A percentile compares a stretch with the other conserved stretches of the same genome.
Evolutionary conservation across 2,329 filamentous ascomycete species (phyloP).

Genomic region (Orbilia ellipsospora): DNA sequence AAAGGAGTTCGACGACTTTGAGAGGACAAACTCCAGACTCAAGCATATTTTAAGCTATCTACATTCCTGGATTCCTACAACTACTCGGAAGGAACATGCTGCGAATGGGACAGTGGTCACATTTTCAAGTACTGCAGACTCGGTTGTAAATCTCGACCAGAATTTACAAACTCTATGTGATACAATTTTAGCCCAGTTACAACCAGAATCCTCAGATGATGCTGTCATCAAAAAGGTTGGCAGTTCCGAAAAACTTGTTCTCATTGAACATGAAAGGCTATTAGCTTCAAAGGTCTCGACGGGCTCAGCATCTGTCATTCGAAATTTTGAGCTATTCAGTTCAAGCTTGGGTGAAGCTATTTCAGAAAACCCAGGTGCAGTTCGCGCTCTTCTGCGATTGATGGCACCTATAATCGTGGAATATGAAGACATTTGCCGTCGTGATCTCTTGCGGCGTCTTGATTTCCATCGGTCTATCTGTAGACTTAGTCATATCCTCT

Average conservation of each 20-base stretch:
- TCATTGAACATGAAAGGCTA: conserved; percentile 36
- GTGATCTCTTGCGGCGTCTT: conserved; percentile 70
- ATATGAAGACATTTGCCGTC: conserved; percentile 73
- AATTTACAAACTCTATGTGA: conserved; percentile 35
- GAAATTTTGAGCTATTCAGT: conserved; percentile 17
- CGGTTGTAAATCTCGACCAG: conserved; percentile 7
- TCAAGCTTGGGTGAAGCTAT: conserved; percentile 14
- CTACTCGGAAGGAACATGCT: neutral
- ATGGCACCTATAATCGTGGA: conserved; percentile 78
- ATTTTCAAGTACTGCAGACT: neutral
- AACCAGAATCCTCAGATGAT: conserved; percentile 19
- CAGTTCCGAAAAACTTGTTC: conserved; percentile 24
- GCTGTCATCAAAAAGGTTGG: conserved; percentile 22
- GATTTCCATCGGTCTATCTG: conserved; percentile 76
- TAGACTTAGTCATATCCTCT: conserved; percentile 79
- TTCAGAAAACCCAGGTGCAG: conserved; percentile 7
- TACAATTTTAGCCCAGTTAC: conserved; percentile 36
- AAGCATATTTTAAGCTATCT: conserved; percentile 41
- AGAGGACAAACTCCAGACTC: conserved; percentile 11
- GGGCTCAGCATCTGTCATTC: conserved; percentile 4
- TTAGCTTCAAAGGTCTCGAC: conserved; percentile 11
- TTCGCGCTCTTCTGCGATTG: conserved; percentile 58
- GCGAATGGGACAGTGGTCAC: neutral
- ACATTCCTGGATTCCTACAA: conserved; percentile 22
- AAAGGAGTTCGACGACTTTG: conserved; percentile 19